phyloP scores from a whole-genome alignment of 768 basidiomycete species.

The Tulasnella sp. region DNA sequence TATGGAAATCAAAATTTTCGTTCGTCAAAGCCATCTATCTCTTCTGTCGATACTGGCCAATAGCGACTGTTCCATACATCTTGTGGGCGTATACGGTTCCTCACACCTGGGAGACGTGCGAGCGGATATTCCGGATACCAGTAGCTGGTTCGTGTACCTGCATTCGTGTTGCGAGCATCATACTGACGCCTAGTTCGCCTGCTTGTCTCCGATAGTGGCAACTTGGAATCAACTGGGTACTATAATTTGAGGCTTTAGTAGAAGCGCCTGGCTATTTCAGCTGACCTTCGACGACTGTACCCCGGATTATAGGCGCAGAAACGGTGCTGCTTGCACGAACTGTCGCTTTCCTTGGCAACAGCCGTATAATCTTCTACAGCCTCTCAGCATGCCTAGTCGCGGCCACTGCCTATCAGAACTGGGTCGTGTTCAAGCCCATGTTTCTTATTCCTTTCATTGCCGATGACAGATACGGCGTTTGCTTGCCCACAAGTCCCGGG shows the following conservation, averaged over 20 bases:
- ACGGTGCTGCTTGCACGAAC: conserved; percentile 1
- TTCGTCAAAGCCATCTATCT: background rate
- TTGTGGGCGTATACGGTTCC: conserved; percentile 68
- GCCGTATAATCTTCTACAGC: background rate
- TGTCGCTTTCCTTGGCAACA: conserved; percentile 8
- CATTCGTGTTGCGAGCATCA: background rate
- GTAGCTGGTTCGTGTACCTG: background rate
- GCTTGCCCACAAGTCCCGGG: background rate
- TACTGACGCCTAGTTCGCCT: background rate
- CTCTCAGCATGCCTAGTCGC: conserved; percentile 4
- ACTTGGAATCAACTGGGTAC: conserved; percentile 14
- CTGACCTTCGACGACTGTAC: background rate
- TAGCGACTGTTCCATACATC: conserved; percentile 68
- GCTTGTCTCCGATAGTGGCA: background rate
- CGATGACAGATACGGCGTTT: background rate
- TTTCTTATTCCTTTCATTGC: conserved; percentile 4
- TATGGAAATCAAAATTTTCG: background rate
- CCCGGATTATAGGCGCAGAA: background rate
- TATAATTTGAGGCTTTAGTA: no score
- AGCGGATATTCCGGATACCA: conserved; percentile 59
- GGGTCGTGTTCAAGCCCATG: conserved; percentile 17
- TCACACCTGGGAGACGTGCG: conserved; percentile 55
- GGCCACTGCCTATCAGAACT: conserved; percentile 6
- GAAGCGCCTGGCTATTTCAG: background rate
- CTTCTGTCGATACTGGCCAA: conserved; percentile 60